phyloP scores from a whole-genome alignment of 2,329 filamentous ascomycete species.

The Rhinocladiella mackenziei region DNA sequence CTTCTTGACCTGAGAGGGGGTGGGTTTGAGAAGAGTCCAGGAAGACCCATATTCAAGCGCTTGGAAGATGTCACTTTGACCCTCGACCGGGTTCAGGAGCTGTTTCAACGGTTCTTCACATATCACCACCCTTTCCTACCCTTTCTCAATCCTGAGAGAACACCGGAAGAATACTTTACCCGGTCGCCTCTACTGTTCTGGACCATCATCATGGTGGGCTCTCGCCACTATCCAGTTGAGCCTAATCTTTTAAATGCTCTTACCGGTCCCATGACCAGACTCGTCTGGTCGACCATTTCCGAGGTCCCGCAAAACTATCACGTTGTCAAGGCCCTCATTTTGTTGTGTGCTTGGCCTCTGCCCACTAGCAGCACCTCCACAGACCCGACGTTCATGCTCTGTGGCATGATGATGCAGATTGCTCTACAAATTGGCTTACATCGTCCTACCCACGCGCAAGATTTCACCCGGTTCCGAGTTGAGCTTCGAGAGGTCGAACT shows the following conservation, averaged over 20 bases:
- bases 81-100: constrained; percentile 42
- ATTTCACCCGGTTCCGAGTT: constrained; percentile 49
- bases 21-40: constrained; percentile 35
- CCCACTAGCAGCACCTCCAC: constrained; percentile 60
- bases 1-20: constrained; percentile 49
- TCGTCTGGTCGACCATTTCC: constrained; percentile 59
- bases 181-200: constrained; percentile 64
- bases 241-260: constrained; percentile 51
- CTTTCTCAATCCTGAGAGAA: constrained; percentile 54
- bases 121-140: constrained; percentile 63
- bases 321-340: constrained; percentile 59
- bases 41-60: constrained; percentile 41
- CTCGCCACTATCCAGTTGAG: constrained; percentile 56
- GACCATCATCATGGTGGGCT: constrained; percentile 61
- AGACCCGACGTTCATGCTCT: constrained; percentile 63
- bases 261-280: constrained; percentile 51
- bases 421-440: constrained; percentile 65
- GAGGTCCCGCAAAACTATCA: constrained; percentile 62
- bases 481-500: constrained; percentile 60
- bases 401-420: constrained; percentile 63
- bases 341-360: constrained; percentile 63
- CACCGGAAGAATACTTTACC: constrained; percentile 55
- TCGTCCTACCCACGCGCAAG: constrained; percentile 59
- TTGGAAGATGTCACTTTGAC: constrained; percentile 49
- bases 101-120: constrained; percentile 58